Conservation (phyloP, 768 basidiomycete genomes). For the Saitozyma podzolica region DNA sequence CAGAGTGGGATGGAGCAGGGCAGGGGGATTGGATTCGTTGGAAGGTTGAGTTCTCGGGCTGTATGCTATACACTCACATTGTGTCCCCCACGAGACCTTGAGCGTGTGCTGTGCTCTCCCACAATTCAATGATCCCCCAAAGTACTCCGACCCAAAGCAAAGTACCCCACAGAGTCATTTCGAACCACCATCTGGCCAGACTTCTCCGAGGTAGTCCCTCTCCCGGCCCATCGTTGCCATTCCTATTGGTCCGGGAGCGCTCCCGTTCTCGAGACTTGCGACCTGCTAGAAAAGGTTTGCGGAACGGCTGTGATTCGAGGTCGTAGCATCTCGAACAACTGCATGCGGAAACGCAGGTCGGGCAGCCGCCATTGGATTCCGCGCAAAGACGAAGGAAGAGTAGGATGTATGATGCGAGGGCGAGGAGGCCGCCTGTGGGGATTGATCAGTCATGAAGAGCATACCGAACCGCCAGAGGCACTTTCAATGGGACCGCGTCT, state of each 20-base stretch:
- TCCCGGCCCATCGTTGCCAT: neutral
- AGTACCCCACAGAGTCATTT: constrained; percentile 8
- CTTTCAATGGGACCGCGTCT: too few relatives aligned
- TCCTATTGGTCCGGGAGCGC: neutral
- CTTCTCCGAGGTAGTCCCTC: neutral
- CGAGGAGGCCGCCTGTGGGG: neutral
- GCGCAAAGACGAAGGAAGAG: neutral
- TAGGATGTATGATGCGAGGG: neutral
- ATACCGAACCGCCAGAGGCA: too few relatives aligned
- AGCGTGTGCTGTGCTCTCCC: neutral
- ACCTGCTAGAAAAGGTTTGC: neutral
- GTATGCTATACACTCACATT: neutral
- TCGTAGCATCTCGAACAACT: neutral
- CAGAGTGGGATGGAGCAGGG: too few relatives aligned
- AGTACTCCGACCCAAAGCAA: constrained; percentile 1
- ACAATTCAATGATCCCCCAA: constrained; percentile 1
- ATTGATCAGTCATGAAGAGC: neutral
- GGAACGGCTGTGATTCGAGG: neutral
- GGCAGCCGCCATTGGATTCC: neutral
- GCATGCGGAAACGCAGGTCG: neutral
- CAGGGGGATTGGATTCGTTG: too few relatives aligned
- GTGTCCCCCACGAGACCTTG: constrained; percentile 3
- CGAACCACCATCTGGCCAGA: constrained; percentile 5
- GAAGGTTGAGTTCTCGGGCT: too few relatives aligned
- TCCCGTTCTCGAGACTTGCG: neutral